These are phyloP conservation scores for Heimioporus sp. DNA, from an alignment of 768 basidiomycete genomes.

Conservation along the genomic window DNA sequence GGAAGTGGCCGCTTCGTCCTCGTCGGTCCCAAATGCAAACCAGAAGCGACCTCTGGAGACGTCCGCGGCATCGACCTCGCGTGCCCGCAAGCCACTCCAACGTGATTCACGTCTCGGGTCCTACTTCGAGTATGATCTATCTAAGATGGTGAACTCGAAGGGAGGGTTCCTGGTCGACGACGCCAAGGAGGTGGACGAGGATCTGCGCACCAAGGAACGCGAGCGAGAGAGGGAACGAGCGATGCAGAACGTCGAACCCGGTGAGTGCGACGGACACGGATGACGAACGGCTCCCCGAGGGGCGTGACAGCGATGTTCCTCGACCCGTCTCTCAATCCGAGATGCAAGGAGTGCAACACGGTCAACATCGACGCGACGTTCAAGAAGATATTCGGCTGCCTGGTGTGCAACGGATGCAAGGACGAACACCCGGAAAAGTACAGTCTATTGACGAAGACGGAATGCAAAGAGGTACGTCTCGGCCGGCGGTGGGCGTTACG, in stretches of 20 bases:
- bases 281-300: background rate
- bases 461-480: conserved; percentile 83
- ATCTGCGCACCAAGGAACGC: conserved; percentile 71
- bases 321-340: conserved; percentile 73
- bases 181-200: conserved; percentile 76
- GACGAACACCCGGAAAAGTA: conserved; percentile 90
- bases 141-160: conserved; percentile 95
- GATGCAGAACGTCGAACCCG: conserved; percentile 70
- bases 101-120: conserved; percentile 80
- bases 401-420: conserved; percentile 90
- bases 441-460: conserved; percentile 94
- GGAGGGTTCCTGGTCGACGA: conserved; percentile 95
- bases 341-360: conserved; percentile 84
- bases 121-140: conserved; percentile 96
- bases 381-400: conserved; percentile 76
- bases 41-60: conserved; percentile 71
- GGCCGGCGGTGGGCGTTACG: background rate
- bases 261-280: conserved; percentile 34
- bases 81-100: conserved; percentile 54
- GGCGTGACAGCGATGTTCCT: conserved; percentile 67
- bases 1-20: conserved; percentile 47
- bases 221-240: conserved; percentile 78
- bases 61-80: conserved; percentile 50
- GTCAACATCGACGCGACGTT: conserved; percentile 85
- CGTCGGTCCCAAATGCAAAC: conserved; percentile 53